Evolutionary conservation across 2,329 filamentous ascomycete species (phyloP), one percentile per base, ranked within the genome.

Genomic region (Fusarium euwallaceae): DNA sequence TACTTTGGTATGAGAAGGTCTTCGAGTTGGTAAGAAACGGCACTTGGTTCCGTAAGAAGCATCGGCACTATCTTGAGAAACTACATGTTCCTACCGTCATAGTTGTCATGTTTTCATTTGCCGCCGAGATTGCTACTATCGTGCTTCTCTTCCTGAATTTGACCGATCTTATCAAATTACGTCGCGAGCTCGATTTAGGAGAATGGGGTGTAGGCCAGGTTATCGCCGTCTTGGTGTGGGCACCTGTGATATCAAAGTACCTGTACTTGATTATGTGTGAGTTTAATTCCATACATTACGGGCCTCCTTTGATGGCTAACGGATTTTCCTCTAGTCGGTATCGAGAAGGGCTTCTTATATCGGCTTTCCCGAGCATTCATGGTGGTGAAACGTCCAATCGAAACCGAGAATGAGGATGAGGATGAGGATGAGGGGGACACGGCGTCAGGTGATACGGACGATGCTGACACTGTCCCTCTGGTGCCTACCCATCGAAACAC

Each of bases 121-220:
- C 27, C 27, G 27, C 27, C 27, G 27, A 27, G 27, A 27, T 27
- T 27, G 27, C 27, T 27, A 27, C 27, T 27, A 27, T 27, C 27
- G 27, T 27, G 27, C 27, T 27, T 27, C 27, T 27, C 27, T 27
- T 27, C 27, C 7, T 27, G 10, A 34, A 11, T 34, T 34, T 34
- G 32, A 10, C 10, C 11, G 32, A 34, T 3, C 32, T 34, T 5
- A 10, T 11, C 11, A 34, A 34, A 10, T 11, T 34, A 34, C 32
- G 32, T 11, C 32, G 10, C 11, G 32, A 34, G 32, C 32, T 34
- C 2, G 32, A 34, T 34, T 2, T 34, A 34, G 32, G 32, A 34
- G 39, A 58, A 2, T 73, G 71, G 71, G 64, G 70, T 20, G 66
- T 73, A 1, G 71, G 71, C 1, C 70, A 73, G 4, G 10, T 73